Evolutionary conservation across 768 basidiomycete genomes (phyloP).

Genomic region (Crepidotus variabilis): DNA sequence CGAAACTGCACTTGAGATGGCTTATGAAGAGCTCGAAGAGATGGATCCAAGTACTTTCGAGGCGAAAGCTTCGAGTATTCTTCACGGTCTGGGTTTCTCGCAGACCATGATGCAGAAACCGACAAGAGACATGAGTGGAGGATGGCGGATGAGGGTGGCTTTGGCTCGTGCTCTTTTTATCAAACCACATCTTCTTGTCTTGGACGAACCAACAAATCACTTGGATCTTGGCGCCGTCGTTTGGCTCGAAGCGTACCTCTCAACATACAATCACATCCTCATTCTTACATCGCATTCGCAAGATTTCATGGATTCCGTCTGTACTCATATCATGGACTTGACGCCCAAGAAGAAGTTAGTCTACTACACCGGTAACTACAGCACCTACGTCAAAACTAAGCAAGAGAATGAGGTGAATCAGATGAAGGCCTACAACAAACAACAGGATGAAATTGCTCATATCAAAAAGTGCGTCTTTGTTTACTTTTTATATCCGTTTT

Average conservation of each 20-base stretch:
- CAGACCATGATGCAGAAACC: conserved; percentile 92
- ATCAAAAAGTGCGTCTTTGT: conserved; percentile 80
- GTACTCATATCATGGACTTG: conserved; percentile 98
- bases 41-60: conserved; percentile 96
- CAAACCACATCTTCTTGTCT: conserved; percentile 91
- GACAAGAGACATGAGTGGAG: conserved; percentile 98
- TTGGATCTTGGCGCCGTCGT: conserved; percentile 97
- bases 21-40: conserved; percentile 96
- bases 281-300: conserved; percentile 98
- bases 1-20: conserved; percentile 79
- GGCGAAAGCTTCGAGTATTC: conserved; percentile 89
- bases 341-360: conserved; percentile 88
- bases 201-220: conserved; percentile 93
- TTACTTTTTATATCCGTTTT: not conserved
- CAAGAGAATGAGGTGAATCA: conserved; percentile 98
- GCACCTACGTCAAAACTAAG: conserved; percentile 96
- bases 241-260: conserved; percentile 97
- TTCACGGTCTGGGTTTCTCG: conserved; percentile 95
- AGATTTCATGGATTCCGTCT: conserved; percentile 98
- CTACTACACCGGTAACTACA: conserved; percentile 95
- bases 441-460: conserved; percentile 97
- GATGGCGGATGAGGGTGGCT: conserved; percentile 99
- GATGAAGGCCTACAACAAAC: conserved; percentile 99
- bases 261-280: conserved; percentile 98
- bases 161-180: conserved; percentile 94